A percentile compares a stretch with the other conserved stretches of the same genome.
Evolutionary conservation across 2,329 filamentous ascomycete species (phyloP).

Genomic region (Claviceps maximensis): DNA sequence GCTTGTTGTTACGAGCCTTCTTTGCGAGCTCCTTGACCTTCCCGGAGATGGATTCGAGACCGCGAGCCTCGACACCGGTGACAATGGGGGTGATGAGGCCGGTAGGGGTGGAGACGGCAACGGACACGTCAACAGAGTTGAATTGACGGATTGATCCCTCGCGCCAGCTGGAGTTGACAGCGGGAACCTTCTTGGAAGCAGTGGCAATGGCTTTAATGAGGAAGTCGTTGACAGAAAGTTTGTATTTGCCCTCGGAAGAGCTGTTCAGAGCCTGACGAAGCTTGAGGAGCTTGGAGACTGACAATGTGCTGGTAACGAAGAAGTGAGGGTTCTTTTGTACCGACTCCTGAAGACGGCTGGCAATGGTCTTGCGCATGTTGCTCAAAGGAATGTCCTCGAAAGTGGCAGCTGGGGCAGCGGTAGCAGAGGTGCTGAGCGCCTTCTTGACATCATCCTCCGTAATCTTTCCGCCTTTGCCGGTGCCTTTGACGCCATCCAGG

Average conservation of each 20-base stretch:
- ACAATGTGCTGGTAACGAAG: conserved; percentile 85
- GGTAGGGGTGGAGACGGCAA: conserved; percentile 83
- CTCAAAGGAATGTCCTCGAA: conserved; percentile 77
- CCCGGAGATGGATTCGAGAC: conserved; percentile 75
- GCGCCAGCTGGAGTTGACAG: conserved; percentile 92
- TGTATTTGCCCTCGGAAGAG: conserved; percentile 83
- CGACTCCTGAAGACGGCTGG: conserved; percentile 75
- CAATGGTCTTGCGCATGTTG: conserved; percentile 98
- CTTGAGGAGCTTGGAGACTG: conserved; percentile 90
- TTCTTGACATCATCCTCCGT: conserved; percentile 92
- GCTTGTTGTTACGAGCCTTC: conserved; percentile 90
- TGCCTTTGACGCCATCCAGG: conserved; percentile 69
- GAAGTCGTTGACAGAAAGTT: conserved; percentile 99
- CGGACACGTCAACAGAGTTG: conserved; percentile 86
- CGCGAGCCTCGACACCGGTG: conserved; percentile 72
- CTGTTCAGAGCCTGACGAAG: conserved; percentile 88
- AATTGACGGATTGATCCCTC: conserved; percentile 84
- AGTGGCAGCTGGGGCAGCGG: conserved; percentile 44
- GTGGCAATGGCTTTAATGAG: conserved; percentile 89
- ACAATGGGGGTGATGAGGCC: conserved; percentile 98
- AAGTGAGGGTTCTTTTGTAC: conserved; percentile 94
- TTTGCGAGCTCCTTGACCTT: conserved; percentile 95
- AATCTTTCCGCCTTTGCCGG: conserved; percentile 73
- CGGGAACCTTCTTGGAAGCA: conserved; percentile 84
- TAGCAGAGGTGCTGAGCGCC: conserved; percentile 43